Conservation (phyloP, 495 filamentous ascomycete species). For the Aspergillus nanangensis region DNA sequence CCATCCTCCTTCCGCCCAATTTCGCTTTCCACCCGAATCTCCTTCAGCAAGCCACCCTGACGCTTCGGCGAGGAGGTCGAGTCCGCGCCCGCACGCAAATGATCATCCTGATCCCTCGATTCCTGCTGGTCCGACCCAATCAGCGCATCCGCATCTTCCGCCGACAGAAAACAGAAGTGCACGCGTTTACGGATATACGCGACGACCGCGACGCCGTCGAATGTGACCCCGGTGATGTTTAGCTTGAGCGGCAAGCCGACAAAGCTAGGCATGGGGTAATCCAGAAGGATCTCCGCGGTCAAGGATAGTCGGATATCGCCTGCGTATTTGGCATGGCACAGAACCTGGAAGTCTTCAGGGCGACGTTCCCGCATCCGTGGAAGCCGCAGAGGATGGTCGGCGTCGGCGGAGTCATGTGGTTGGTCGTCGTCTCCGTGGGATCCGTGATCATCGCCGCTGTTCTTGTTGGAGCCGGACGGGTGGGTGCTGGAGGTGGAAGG, state of each 20-base stretch:
- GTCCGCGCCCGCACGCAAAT: slow-evolving; percentile 12
- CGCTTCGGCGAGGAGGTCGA: slow-evolving; percentile 31
- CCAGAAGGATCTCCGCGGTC: slow-evolving; percentile 89
- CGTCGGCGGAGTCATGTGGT: slow-evolving; percentile 20
- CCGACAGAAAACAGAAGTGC: slow-evolving; percentile 88
- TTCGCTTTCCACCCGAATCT: slow-evolving; percentile 95
- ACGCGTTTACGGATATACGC: slow-evolving; percentile 77
- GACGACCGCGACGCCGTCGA: slow-evolving; percentile 88
- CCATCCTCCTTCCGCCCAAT: slow-evolving; percentile 88
- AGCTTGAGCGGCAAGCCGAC: slow-evolving; percentile 87
- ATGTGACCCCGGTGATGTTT: slow-evolving; percentile 88
- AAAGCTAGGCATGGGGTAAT: slow-evolving; percentile 97
- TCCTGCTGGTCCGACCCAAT: slow-evolving; percentile 53
- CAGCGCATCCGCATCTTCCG: slow-evolving; percentile 72
- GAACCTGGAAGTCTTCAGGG: slow-evolving; percentile 73
- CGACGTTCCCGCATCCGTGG: slow-evolving; percentile 37
- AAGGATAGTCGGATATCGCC: slow-evolving; percentile 82
- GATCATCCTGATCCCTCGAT: slow-evolving; percentile 20
- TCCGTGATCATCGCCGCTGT: slow-evolving; percentile 14
- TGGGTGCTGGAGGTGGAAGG: slow-evolving; percentile 40
- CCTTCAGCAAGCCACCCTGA: slow-evolving; percentile 73
- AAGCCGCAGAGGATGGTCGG: slow-evolving; percentile 23
- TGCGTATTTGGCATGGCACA: slow-evolving; percentile 81
- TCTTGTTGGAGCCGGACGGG: slow-evolving; percentile 25
- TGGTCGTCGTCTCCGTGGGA: slow-evolving; percentile 10